Evolutionary conservation across 192 early-diverging fungal genomes (phyloP), one percentile per base, ranked within the genome.

Genomic region (Geosiphon pyriformis): DNA sequence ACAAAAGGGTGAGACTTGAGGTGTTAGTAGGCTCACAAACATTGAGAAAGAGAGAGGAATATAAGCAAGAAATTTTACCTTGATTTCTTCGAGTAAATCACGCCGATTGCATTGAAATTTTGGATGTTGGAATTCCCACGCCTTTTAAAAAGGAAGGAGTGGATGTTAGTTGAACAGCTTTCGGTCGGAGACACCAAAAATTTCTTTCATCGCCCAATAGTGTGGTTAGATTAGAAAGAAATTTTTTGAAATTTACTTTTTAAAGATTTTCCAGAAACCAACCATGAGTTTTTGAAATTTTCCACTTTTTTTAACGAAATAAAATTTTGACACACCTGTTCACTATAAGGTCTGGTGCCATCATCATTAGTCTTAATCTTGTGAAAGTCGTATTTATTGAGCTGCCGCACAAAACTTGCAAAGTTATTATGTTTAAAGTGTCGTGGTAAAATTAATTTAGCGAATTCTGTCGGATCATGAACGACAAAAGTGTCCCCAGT

Each of bases 401-500:
- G 76, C 67, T 86, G 84, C 15, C 84, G 71, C 0, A 81, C 80
- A 75, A 81, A 81, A 31, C 74, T 76, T 1, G 72, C 71, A 61
- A 78, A 79, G 51, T 81, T 83, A 69, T 75, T 81, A 67, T 86
- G 85, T 63, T 84, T 85, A 63, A 83, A 86, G 57, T 80, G 74
- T 47, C 62, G 61, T 0, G 84, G 84, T 22, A 86, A 69, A 29
- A 86, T 72, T 18, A 34, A 67, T 52, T 70, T 72, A 2, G 80
- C 71, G 71, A 88, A 87, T 51, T 85, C 84, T 33, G 76, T 79
- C 3, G 81, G 79, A 51, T 87, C 86, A 72, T 85, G 83, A 35
- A 91, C 85, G 4, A 90, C 85, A 79, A 91, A 91, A 1, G 83
- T 78, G 26, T 81, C 76, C 8, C 88, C 88, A 10, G 70, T 67